Conservation (phyloP, 1,284 basidiomycete genomes). For the Ganoderma multipileum region DNA sequence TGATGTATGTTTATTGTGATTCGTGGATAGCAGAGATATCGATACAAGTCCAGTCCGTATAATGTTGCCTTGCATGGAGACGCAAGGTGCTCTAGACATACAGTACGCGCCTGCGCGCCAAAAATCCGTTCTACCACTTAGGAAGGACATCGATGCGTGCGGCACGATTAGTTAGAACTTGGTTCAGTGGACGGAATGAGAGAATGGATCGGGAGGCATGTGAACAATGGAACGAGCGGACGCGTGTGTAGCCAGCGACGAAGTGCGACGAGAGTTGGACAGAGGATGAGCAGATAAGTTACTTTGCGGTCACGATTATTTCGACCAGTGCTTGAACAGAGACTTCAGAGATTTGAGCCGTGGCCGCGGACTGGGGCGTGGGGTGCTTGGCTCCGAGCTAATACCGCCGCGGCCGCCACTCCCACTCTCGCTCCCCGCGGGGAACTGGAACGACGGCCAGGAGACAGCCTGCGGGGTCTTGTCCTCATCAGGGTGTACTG, state of each 20-base stretch:
- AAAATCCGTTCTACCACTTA: neutral
- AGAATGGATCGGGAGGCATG: neutral
- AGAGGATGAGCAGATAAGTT: neutral
- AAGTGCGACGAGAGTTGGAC: neutral
- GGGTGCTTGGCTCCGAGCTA: constrained; percentile 27
- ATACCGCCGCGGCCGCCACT: neutral
- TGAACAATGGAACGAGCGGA: neutral
- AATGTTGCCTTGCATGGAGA: neutral
- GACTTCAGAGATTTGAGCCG: constrained; percentile 29
- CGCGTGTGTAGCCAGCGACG: neutral
- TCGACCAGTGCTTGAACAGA: constrained; percentile 31
- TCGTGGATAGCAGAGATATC: neutral
- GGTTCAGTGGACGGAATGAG: neutral
- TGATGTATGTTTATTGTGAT: neutral
- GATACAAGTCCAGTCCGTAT: neutral
- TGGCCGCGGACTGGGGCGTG: constrained; percentile 19
- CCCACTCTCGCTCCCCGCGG: neutral
- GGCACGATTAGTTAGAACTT: neutral
- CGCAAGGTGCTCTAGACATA: neutral
- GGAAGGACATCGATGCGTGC: neutral
- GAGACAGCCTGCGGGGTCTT: constrained; percentile 12
- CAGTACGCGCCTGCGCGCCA: neutral
- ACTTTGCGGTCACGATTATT: constrained; percentile 3
- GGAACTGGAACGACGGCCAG: constrained; percentile 7
- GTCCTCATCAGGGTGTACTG: neutral